Evolutionary conservation across 2,329 filamentous ascomycete genomes (phyloP), one percentile per base, ranked within the genome.

Genomic region (Stagonosporopsis cucurbitacearum): DNA sequence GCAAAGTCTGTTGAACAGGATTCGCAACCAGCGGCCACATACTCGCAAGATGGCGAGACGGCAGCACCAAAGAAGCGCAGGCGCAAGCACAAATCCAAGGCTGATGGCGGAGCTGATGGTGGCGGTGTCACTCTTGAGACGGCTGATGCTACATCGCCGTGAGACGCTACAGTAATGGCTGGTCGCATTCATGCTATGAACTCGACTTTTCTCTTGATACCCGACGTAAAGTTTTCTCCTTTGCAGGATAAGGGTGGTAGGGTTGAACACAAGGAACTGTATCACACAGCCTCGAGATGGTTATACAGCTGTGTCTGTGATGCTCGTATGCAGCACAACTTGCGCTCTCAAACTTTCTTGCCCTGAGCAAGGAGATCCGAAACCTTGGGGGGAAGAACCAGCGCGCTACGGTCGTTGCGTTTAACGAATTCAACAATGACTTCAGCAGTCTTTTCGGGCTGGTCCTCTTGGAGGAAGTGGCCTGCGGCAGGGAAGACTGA

Each of bases 381-480:
- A 3, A 99, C 93, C 75, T 99, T 99, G 0, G 93, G 93, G 28
- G 95, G 95, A 60, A 99, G 79, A 1, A 98, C 89, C 55, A 99
- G 75, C 11, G 88, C 84, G 67, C 86, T 92, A 58, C 93, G 84
- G 77, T 98, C 94, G 71, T 99, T 99, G 49, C 95, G 83, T 64
- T 88, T 89, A 70, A 95, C 94, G 72, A 99, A 98, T 72, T 99
- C 95, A 1, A 90, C 90, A 47, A 98, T 79, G 8, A 92, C 84
- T 65, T 89, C 82, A 0, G 95, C 95, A 39, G 90, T 96, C 80
- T 94, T 96, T 69, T 92, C 90, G 0, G 95, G 93, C 45, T 94
- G 84, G 74, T 99, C 95, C 75, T 99, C 95, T 63, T 99, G 95
- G 52, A 99, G 87, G 70, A 99, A 99, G 75, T 99, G 95, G 0